phyloP scores from a whole-genome alignment of 2,329 filamentous ascomycete genomes.

The Apiospora arundinis region DNA sequence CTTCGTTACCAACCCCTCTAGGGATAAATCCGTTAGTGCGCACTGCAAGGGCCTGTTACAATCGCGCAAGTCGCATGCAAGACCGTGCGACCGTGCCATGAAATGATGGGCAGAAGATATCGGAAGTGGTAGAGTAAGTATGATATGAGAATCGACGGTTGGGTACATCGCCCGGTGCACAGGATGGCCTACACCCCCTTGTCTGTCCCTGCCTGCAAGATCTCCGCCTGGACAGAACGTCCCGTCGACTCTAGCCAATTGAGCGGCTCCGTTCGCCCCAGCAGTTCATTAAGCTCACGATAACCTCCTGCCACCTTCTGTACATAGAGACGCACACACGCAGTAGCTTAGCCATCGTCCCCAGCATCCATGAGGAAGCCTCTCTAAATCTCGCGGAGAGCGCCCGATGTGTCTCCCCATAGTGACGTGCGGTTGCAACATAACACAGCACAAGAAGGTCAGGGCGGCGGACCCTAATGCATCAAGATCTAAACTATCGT shows the following conservation, averaged over 20 bases:
- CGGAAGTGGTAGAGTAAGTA: background rate
- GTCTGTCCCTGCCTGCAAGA: background rate
- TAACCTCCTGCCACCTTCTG: conserved; percentile 16
- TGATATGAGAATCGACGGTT: background rate
- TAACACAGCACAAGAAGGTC: conserved; percentile 2
- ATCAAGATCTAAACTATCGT: conserved; percentile 20
- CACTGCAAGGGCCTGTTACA: background rate
- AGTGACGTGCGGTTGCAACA: conserved; percentile 15
- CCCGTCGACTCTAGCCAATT: background rate
- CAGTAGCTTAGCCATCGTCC: conserved; percentile 5
- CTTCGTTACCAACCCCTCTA: background rate
- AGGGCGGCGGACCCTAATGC: conserved; percentile 19
- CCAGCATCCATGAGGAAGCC: background rate
- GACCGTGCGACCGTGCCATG: background rate
- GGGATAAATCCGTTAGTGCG: conserved; percentile 1
- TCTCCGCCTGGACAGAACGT: background rate
- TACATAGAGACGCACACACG: background rate
- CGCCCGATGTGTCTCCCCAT: background rate
- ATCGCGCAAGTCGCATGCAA: background rate
- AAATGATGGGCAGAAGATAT: background rate
- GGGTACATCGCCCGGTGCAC: background rate
- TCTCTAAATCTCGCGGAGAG: conserved; percentile 4
- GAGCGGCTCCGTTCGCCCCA: background rate
- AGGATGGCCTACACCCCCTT: background rate
- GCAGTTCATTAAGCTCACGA: conserved; percentile 15